Base-by-base conservation (phyloP, 306 rosid species). In the Cicer judaicum region DNA sequence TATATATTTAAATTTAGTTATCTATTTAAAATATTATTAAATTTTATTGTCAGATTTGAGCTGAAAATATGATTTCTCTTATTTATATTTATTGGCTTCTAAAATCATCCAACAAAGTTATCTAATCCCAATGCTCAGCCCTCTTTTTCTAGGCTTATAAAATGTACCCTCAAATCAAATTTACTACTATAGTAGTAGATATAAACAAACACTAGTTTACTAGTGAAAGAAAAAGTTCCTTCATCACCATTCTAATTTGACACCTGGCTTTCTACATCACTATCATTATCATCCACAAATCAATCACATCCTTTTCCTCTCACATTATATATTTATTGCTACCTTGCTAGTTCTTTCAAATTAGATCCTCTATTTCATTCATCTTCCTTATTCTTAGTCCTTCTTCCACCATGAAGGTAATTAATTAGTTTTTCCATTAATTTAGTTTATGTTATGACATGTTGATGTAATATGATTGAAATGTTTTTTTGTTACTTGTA, bases 351-450 rank as follows among this genome's bases (percentile, higher is more conserved):
- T 24, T 46, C 75, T 16, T 48, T 71, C 78, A 70, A 63, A 73
- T 64, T 70, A 29, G 1, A 34, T 77, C 56, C 54, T 75, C 38
- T 60, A 19, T 63, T 66, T 46, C 81, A 63, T 76, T 70, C 85
- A 54, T 59, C 43, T n/a, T 44, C 68, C 50, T 68, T 14, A n/a
- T 38, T 53, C 76, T 55, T 34, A 65, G 39, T 14, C 29, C 54
- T 48, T 60, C 43, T 48, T 60, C 43, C 81, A 83, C 78, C 75
- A 93, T 93, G 98, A 93, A 87, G 96, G 98, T 90, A 70, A 60
- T 12, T 60, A 54, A 12, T 34, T 7, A 78, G 78, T 47, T 19
- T 56, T 38, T 15, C 10, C 18, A 24, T n/a, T 61, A 53, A 52
- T 34, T 54, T 14, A 39, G 48, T 61, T 75, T 19, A 46, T 62